Evolutionary conservation across 2,329 filamentous ascomycete species (phyloP).

Genomic region (Talaromyces sp.): DNA sequence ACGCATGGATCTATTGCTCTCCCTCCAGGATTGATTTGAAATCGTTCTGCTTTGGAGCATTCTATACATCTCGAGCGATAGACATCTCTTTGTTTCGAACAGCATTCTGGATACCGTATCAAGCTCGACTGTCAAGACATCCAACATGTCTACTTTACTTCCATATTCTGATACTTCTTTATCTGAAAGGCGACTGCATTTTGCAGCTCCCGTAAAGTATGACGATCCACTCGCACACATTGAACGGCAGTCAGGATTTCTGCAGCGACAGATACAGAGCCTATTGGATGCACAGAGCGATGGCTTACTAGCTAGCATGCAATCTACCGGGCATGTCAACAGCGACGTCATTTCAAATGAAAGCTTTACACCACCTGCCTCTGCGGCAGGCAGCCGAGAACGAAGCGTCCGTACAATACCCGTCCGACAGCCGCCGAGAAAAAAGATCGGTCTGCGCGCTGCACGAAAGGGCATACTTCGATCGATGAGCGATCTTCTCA

Average conservation of each 20-base stretch:
- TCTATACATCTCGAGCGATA: background rate
- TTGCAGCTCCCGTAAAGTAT: conserved; percentile 32
- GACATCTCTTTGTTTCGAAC: background rate
- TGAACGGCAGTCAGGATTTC: conserved; percentile 51
- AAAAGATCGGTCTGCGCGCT: conserved; percentile 50
- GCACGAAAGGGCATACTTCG: conserved; percentile 56
- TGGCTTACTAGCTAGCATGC: conserved; percentile 50
- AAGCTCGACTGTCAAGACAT: background rate
- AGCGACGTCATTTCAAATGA: conserved; percentile 43
- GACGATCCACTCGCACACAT: conserved; percentile 48
- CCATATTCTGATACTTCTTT: conserved; percentile 19
- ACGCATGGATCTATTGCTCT: background rate
- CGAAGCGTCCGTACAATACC: conserved; percentile 35
- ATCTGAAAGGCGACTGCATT: conserved; percentile 25
- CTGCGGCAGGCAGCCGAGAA: conserved; percentile 27
- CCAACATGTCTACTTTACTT: conserved; percentile 32
- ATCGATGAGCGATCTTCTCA: conserved; percentile 55
- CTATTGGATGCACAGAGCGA: conserved; percentile 60
- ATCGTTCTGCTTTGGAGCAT: background rate
- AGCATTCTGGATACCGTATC: background rate
- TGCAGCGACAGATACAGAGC: conserved; percentile 56
- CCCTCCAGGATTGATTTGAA: background rate
- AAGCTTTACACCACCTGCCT: conserved; percentile 38
- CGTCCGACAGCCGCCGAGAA: conserved; percentile 37
- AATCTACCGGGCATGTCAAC: conserved; percentile 28